Conservation (phyloP, 805 yeast genomes). For the Metschnikowia koreensis region DNA sequence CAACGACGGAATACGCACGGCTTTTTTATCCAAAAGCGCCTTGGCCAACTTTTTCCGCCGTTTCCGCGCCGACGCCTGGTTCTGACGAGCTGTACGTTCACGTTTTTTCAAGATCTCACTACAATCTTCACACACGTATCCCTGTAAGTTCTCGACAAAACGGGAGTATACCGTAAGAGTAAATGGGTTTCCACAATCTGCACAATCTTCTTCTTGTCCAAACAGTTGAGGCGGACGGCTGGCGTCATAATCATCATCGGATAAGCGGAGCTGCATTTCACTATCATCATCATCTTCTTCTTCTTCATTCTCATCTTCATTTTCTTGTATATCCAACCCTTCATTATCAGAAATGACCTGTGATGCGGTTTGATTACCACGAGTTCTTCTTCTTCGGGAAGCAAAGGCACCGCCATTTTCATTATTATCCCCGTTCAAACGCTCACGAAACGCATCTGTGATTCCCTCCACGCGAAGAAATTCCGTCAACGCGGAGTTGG, state of each 20-base stretch:
- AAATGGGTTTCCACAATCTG: constrained; percentile 59
- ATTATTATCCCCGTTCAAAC: constrained; percentile 17
- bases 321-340: neutral
- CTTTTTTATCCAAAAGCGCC: constrained; percentile 73
- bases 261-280: constrained; percentile 3
- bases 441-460: constrained; percentile 67
- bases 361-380: constrained; percentile 26
- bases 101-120: constrained; percentile 41
- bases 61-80: constrained; percentile 65
- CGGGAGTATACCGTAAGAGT: constrained; percentile 66
- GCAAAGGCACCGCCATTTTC: constrained; percentile 16
- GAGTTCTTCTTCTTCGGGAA: constrained; percentile 23
- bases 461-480: constrained; percentile 88
- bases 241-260: constrained; percentile 19
- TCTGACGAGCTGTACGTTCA: constrained; percentile 46
- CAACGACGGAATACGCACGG: constrained; percentile 61
- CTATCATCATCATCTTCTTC: constrained; percentile 6
- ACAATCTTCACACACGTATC: constrained; percentile 67
- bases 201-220: constrained; percentile 60
- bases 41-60: constrained; percentile 78
- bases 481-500: constrained; percentile 88
- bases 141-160: constrained; percentile 48
- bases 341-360: neutral
- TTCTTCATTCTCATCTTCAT: constrained; percentile 7
- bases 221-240: constrained; percentile 29